Evolutionary conservation across 352 stramenopile species (phyloP).

Genomic region (Phytophthora pini): DNA sequence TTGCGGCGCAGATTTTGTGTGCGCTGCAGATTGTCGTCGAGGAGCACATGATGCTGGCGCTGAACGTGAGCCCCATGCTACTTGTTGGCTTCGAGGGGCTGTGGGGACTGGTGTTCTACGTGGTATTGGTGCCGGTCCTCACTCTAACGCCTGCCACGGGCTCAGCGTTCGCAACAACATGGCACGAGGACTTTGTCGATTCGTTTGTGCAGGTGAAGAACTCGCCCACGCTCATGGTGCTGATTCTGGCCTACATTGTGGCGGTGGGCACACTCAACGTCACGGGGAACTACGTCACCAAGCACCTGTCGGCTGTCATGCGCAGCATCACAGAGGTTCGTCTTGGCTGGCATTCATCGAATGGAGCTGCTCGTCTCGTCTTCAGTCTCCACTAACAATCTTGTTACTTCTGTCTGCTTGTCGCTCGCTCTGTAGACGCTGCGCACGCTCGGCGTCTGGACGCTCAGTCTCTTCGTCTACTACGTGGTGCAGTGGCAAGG

Average conservation of each 20-base stretch:
- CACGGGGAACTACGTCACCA: conserved; percentile 86
- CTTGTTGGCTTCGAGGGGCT: conserved; percentile 88
- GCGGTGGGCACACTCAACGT: conserved; percentile 85
- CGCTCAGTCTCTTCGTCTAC: conserved; percentile 78
- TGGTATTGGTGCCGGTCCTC: conserved; percentile 72
- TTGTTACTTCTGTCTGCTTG: conserved; percentile 17
- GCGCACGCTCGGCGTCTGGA: conserved; percentile 81
- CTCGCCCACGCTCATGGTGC: conserved; percentile 59
- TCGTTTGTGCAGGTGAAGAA: conserved; percentile 79
- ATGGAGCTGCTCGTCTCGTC: conserved; percentile 3
- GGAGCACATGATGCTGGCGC: conserved; percentile 85
- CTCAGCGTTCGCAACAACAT: conserved; percentile 71
- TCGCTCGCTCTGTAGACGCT: conserved; percentile 52
- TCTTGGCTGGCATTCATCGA: conserved; percentile 14
- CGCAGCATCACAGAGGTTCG: conserved; percentile 82
- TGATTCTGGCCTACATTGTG: conserved; percentile 73
- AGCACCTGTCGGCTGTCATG: conserved; percentile 86
- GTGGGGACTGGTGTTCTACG: conserved; percentile 87
- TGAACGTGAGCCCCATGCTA: conserved; percentile 88
- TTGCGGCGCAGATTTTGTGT: conserved; percentile 80
- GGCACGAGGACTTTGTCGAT: conserved; percentile 85
- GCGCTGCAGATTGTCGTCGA: conserved; percentile 92
- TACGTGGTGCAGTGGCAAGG: conserved; percentile 80
- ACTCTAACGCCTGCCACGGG: conserved; percentile 56
- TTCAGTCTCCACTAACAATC: conserved; percentile 17